phyloP scores from a whole-genome alignment of 2,329 filamentous ascomycete species.

The Lachnellula suecica region DNA sequence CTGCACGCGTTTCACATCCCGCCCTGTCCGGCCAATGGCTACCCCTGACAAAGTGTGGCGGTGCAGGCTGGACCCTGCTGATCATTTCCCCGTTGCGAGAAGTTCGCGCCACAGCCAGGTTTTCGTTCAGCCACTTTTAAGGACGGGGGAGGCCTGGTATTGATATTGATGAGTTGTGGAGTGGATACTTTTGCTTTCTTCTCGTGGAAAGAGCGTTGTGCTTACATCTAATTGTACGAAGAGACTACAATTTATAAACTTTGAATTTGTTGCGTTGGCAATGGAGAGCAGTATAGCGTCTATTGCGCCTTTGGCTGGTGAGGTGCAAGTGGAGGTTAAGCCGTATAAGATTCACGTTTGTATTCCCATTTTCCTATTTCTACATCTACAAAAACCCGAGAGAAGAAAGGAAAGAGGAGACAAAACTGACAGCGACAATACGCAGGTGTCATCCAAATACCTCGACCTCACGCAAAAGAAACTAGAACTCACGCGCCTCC shows the following conservation, averaged over 20 bases:
- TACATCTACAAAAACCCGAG: background rate
- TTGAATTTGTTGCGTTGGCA: background rate
- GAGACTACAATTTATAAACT: too few relatives aligned
- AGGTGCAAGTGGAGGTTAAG: conserved; percentile 49
- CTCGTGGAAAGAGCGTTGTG: too few relatives aligned
- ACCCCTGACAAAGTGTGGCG: too few relatives aligned
- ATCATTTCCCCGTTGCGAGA: conserved; percentile 1
- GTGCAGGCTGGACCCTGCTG: conserved; percentile 1
- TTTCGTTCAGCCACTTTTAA: conserved; percentile 3
- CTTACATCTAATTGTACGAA: too few relatives aligned
- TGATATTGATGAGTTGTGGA: background rate
- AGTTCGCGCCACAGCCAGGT: background rate
- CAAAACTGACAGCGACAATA: conserved; percentile 9
- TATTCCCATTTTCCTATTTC: conserved; percentile 9
- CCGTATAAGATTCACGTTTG: conserved; percentile 59
- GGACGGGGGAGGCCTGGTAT: background rate
- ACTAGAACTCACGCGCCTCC: conserved; percentile 63
- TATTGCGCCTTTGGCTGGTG: too few relatives aligned
- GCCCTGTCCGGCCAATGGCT: too few relatives aligned
- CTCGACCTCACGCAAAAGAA: conserved; percentile 67
- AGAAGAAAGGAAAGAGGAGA: background rate
- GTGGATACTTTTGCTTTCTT: background rate
- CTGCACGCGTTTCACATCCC: too few relatives aligned
- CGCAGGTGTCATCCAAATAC: conserved; percentile 64
- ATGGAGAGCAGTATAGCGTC: conserved; percentile 6